Conservation (phyloP, 2,329 filamentous ascomycete species). For the Neonectria coccinea region DNA sequence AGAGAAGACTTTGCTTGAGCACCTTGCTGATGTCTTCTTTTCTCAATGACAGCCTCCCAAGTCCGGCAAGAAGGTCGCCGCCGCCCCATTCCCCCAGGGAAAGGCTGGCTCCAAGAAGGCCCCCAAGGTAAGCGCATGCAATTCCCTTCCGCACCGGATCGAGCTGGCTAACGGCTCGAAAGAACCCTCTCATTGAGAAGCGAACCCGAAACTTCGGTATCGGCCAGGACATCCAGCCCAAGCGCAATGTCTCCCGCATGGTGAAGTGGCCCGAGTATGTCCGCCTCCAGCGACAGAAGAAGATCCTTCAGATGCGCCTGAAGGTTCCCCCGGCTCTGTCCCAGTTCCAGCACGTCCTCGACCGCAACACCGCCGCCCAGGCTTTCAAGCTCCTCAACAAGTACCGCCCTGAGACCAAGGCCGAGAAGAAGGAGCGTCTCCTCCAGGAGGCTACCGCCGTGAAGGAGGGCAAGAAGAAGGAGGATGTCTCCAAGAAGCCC, state of each 20-base stretch:
- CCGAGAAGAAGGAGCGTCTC: slow-evolving; percentile 99
- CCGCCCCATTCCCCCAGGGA: slow-evolving; percentile 94
- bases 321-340: slow-evolving; percentile 98
- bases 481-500: slow-evolving; percentile 99
- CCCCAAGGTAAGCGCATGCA: slow-evolving; percentile 81
- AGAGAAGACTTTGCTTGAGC: slow-evolving; percentile 86
- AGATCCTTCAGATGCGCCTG: slow-evolving; percentile 98
- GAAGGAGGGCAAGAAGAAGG: slow-evolving; percentile 99
- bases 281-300: slow-evolving; percentile 91
- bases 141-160: too few species aligned
- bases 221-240: slow-evolving; percentile 98
- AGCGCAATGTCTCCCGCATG: slow-evolving; percentile 96
- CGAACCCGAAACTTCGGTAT: slow-evolving; percentile 97
- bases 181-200: slow-evolving; percentile 99
- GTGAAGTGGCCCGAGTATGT: slow-evolving; percentile 99
- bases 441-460: slow-evolving; percentile 98
- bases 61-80: slow-evolving; percentile 95
- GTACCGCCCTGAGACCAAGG: slow-evolving; percentile 99
- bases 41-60: slow-evolving; percentile 99
- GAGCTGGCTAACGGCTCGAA: slow-evolving; percentile 17
- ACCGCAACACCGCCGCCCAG: slow-evolving; percentile 96
- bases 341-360: slow-evolving; percentile 97
- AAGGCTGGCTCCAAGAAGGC: slow-evolving; percentile 93
- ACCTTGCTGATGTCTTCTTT: slow-evolving; percentile 97
- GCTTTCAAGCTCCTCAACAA: slow-evolving; percentile 99